phyloP scores from a whole-genome alignment of 108 stramenopile genomes.

The Seminavis robusta region DNA sequence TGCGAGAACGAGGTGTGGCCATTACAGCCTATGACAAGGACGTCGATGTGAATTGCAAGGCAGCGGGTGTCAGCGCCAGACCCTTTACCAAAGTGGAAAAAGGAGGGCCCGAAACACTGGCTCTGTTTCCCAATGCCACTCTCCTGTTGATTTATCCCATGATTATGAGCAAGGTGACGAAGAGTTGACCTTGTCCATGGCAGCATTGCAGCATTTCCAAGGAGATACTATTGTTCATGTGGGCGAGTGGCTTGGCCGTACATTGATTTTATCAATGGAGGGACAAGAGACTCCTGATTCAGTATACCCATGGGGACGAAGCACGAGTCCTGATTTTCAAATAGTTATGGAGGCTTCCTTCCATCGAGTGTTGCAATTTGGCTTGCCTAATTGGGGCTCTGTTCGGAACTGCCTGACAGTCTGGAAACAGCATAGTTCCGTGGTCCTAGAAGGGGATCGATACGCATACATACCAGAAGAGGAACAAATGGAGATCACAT shows the following conservation, averaged over 20 bases:
- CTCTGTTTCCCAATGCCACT: conserved; percentile 25
- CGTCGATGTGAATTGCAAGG: conserved; percentile 5
- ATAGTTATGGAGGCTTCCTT: conserved; percentile 67
- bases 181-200: too few relatives aligned
- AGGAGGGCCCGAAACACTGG: conserved; percentile 60
- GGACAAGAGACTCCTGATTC: too few relatives aligned
- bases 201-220: neutral
- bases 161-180: conserved; percentile 44
- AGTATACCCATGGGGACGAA: conserved; percentile 89
- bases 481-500: too few relatives aligned
- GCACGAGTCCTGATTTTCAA: conserved; percentile 75
- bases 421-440: too few relatives aligned
- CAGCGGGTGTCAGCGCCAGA: too few relatives aligned
- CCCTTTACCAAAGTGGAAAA: neutral
- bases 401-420: conserved; percentile 74
- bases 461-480: too few relatives aligned
- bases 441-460: too few relatives aligned
- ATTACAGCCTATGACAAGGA: conserved; percentile 31
- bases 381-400: conserved; percentile 75
- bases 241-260: too few relatives aligned
- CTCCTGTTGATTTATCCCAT: conserved; percentile 87
- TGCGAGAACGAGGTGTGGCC: conserved; percentile 40
- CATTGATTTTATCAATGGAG: conserved; percentile 54
- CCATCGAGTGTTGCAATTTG: conserved; percentile 74
- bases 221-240: conserved; percentile 1